Conservation (phyloP, 805 yeast species). For the Ogataea sp. region DNA sequence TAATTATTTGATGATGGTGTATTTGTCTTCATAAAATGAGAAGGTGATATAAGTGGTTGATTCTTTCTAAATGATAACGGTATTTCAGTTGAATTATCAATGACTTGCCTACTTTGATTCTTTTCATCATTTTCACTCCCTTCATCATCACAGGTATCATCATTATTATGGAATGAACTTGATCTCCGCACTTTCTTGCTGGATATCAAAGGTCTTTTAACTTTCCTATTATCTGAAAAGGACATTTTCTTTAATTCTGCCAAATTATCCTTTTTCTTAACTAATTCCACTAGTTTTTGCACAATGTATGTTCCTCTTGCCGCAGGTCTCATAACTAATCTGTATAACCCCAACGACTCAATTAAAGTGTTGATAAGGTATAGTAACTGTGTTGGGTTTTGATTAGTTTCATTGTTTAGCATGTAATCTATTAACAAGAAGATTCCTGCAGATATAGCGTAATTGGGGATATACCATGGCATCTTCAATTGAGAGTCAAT, state of each 20-base stretch:
- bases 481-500: constrained; percentile 14
- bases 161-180: neutral
- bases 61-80: no score
- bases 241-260: neutral
- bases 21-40: no score
- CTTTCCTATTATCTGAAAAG: neutral
- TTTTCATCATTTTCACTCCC: no score
- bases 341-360: constrained; percentile 16
- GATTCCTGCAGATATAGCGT: constrained; percentile 18
- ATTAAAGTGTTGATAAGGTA: constrained; percentile 9
- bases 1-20: neutral
- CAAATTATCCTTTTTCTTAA: constrained; percentile 9
- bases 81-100: no score
- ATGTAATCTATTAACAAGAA: constrained; percentile 22
- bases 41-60: no score
- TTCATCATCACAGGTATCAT: neutral
- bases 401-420: constrained; percentile 13
- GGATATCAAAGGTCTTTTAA: neutral
- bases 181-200: neutral
- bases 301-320: constrained; percentile 21
- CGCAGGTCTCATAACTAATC: constrained; percentile 20
- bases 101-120: no score
- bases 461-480: constrained; percentile 16
- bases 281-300: constrained; percentile 14
- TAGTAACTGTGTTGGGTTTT: constrained; percentile 10